A percentile compares a stretch with the other conserved stretches of the same genome.
Evolutionary conservation across 2,329 filamentous ascomycete species (phyloP).

Genomic region (Thielaviopsis punctulata): DNA sequence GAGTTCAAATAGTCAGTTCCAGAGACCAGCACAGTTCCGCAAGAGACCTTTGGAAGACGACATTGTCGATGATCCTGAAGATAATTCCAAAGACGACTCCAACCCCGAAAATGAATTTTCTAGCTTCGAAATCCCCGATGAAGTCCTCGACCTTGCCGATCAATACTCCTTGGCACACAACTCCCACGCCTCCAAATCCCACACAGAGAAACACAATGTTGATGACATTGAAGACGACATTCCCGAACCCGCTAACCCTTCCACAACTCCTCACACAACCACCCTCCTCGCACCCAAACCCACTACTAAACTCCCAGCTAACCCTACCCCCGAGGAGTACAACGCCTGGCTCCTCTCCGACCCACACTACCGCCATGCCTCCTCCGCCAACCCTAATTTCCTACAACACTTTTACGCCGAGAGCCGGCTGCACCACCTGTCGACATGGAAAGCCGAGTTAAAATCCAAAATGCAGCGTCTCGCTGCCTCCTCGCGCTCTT

Average conservation of each 20-base stretch:
- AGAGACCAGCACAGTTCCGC: neutral
- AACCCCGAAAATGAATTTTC: neutral
- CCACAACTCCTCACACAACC: neutral
- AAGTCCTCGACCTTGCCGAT: neutral
- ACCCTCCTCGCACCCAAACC: neutral
- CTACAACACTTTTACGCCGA: constrained; percentile 89
- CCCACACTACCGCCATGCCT: constrained; percentile 71
- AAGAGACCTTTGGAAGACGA: constrained; percentile 4
- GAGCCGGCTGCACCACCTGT: constrained; percentile 85
- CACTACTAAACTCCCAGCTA: constrained; percentile 26
- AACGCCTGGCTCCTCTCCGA: constrained; percentile 74
- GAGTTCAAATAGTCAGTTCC: neutral
- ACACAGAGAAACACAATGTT: neutral
- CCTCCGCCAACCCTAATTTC: constrained; percentile 83
- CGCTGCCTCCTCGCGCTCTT: constrained; percentile 52
- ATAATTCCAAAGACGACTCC: neutral
- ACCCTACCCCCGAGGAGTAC: constrained; percentile 80
- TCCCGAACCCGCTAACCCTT: neutral
- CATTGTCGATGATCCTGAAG: constrained; percentile 10
- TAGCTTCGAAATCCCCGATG: neutral
- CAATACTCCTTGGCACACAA: neutral
- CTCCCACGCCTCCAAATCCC: neutral
- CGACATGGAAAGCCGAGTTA: constrained; percentile 88
- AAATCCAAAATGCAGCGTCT: constrained; percentile 76
- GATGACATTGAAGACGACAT: neutral